Conservation (phyloP, 2,329 filamentous ascomycete genomes). For the Pseudogymnoascus sp. region DNA sequence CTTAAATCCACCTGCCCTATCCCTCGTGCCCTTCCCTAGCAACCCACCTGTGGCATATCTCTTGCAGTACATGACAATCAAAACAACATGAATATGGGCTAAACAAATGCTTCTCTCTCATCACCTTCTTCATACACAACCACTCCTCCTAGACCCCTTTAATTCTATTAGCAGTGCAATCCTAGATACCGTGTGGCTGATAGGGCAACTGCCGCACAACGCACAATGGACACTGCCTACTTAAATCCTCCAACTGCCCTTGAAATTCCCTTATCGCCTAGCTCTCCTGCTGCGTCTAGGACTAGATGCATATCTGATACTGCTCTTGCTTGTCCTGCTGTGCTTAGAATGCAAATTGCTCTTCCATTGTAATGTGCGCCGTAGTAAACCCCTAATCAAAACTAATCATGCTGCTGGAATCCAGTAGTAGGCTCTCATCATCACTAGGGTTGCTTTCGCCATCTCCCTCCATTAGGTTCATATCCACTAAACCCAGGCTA, state of each 20-base stretch:
- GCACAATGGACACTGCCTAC: neutral
- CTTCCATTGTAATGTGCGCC: neutral
- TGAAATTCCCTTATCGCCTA: neutral
- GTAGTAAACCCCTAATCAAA: neutral
- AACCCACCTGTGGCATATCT: too few species aligned
- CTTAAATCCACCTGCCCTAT: too few species aligned
- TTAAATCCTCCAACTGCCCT: neutral
- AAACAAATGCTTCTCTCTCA: slow-evolving; percentile 17
- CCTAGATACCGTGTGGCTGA: neutral
- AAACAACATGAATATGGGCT: too few species aligned
- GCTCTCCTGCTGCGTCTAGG: neutral
- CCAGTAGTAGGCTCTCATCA: neutral
- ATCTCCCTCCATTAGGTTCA: too few species aligned
- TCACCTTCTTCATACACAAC: neutral
- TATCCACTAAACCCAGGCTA: too few species aligned
- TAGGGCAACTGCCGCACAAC: neutral
- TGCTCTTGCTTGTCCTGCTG: neutral
- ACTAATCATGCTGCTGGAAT: neutral
- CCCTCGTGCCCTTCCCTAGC: too few species aligned
- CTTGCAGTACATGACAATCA: too few species aligned
- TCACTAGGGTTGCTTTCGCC: too few species aligned
- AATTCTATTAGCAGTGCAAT: neutral
- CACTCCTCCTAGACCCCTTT: neutral
- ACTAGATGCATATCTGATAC: neutral
- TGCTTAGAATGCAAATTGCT: neutral